Evolutionary conservation across 1,284 basidiomycete species (phyloP), one percentile per base, ranked within the genome.

Genomic region (Meira miltonrushii): DNA sequence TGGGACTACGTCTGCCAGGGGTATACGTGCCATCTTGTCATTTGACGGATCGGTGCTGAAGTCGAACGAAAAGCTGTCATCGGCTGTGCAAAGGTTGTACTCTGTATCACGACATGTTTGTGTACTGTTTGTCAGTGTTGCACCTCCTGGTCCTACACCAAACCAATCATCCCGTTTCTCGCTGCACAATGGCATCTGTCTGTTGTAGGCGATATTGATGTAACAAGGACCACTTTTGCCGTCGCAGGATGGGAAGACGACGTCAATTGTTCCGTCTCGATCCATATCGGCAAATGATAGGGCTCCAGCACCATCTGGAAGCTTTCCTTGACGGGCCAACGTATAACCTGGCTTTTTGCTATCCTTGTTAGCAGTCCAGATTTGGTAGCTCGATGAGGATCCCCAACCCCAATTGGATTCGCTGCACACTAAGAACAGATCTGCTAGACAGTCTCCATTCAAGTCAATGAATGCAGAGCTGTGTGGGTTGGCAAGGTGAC

Each of bases 391-490:
- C 8, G 57, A 43, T 13, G 37, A 46, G 2, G 51, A 47, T 44
- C 43, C 43, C 11, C 12, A 8, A 5, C 63, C 58, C 28, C 59
- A 61, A 28, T 58, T 65, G 82, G 85, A 12, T 15, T 39, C 57
- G 25, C 65, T 84, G 78, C 95, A 98, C 15, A 91, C 86, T 9
- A 98, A 82, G 74, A 98, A 94, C 3, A 98, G 80, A 71, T 98
- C 94, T 87, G 71, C 91, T 6, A 96, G 82, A 78, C 95, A 98
- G 78, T 99, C 94, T 12, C 94, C 94, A 67, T 98, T 87, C 51
- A 99, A 81, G 75, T 99, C 94, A 15, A 97, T 84, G n/a, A 92
- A 88, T 0, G 92, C 92, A 75, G 92, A 95, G 75, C 88, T 92
- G 78, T 98, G 95, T 0, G 93, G 92, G 66, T 87, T 85, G 2